phyloP scores from a whole-genome alignment of 163 green algal species.

The Volvox carteri region DNA sequence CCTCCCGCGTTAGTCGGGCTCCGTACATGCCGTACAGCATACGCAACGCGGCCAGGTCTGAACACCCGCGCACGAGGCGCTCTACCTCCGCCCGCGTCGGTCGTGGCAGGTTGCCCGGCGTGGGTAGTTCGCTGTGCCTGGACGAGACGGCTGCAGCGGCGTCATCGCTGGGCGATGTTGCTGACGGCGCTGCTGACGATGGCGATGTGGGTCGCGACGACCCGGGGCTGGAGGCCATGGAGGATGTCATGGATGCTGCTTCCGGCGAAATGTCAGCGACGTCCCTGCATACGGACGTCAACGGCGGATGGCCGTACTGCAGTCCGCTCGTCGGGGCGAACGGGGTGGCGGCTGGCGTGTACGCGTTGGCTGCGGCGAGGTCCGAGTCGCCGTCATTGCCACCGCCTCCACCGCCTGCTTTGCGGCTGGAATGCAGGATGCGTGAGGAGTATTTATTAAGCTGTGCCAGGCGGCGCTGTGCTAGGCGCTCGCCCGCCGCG shows the following conservation, averaged over 20 bases:
- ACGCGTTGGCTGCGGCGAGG: too few relatives aligned
- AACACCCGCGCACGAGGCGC: neutral
- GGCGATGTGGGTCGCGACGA: neutral
- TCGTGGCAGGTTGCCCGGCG: neutral
- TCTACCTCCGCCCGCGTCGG: slow-evolving; percentile 23
- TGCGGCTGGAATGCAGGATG: neutral
- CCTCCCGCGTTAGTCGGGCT: neutral
- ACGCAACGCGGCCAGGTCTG: slow-evolving; percentile 22
- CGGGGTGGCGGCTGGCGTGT: neutral
- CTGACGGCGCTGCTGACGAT: neutral
- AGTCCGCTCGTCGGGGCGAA: neutral
- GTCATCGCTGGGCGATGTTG: neutral
- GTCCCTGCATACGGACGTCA: neutral
- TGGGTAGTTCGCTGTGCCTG: neutral
- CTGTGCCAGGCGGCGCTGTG: neutral
- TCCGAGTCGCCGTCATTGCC: neutral
- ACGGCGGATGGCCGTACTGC: slow-evolving; percentile 4
- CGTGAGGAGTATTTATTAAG: neutral
- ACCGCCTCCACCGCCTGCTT: neutral
- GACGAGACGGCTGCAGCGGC: neutral
- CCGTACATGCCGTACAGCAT: slow-evolving; percentile 30
- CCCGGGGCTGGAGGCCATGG: too few relatives aligned
- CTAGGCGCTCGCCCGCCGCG: slow-evolving; percentile 4
- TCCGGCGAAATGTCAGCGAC: neutral
- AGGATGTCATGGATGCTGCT: too few relatives aligned